These are phyloP conservation scores for Colletotrichum higginsianum DNA, from an alignment of 2,329 filamentous ascomycete species.

Conservation along the genomic window DNA sequence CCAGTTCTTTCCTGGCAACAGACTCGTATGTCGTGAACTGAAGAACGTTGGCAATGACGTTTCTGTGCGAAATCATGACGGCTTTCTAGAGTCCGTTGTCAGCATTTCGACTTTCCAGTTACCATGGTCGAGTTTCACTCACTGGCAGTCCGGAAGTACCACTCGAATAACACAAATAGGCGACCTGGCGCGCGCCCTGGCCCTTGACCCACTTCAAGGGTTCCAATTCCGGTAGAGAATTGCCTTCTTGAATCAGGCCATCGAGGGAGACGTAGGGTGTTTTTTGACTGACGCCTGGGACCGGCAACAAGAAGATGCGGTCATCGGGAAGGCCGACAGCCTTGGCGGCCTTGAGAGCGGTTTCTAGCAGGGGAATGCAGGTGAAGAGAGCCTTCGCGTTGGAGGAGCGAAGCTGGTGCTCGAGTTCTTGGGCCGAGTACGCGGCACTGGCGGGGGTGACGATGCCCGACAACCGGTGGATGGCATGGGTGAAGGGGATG, in stretches of 20 bases:
- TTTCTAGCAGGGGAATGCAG: slow-evolving; percentile 73
- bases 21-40: slow-evolving; percentile 68
- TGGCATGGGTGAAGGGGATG: slow-evolving; percentile 79
- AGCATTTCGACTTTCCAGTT: not conserved
- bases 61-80: slow-evolving; percentile 85
- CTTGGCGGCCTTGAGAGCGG: slow-evolving; percentile 73
- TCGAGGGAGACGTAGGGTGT: slow-evolving; percentile 75
- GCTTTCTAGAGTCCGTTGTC: slow-evolving; percentile 71
- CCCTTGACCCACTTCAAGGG: slow-evolving; percentile 73
- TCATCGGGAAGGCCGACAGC: slow-evolving; percentile 72
- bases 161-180: slow-evolving; percentile 85
- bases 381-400: slow-evolving; percentile 80
- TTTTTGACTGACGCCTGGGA: slow-evolving; percentile 70
- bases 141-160: slow-evolving; percentile 85
- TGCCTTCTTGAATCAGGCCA: slow-evolving; percentile 75
- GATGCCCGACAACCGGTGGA: slow-evolving; percentile 82
- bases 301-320: slow-evolving; percentile 77
- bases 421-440: slow-evolving; percentile 78
- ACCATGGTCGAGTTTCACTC: slow-evolving; percentile 46
- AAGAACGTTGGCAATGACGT: slow-evolving; percentile 83
- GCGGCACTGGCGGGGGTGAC: slow-evolving; percentile 82
- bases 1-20: slow-evolving; percentile 53
- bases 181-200: slow-evolving; percentile 76
- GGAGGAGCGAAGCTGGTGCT: slow-evolving; percentile 80
- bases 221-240: slow-evolving; percentile 66